Percentiles rank a stretch among this genome's conserved stretches.
Conservation (phyloP, 2,329 filamentous ascomycete genomes). For the Tolypocladium amazonense region DNA sequence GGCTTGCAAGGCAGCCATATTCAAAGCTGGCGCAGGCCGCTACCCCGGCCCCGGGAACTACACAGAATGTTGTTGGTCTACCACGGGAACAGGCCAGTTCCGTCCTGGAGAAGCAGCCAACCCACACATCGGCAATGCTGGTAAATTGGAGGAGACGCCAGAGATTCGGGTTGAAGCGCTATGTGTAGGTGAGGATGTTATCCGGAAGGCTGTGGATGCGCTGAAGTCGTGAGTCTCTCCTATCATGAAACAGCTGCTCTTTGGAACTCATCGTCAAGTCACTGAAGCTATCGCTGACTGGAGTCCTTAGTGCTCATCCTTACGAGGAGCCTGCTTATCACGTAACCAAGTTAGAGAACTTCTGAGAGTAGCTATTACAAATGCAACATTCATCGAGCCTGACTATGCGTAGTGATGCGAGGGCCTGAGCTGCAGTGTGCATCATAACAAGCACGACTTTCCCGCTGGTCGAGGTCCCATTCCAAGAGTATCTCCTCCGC, state of each 20-base stretch:
- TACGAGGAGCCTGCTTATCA: neutral
- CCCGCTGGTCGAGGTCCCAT: too few species aligned
- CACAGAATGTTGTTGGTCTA: constrained; percentile 42
- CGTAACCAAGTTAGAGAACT: neutral
- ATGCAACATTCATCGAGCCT: neutral
- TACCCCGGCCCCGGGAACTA: constrained; percentile 41
- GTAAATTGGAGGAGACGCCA: constrained; percentile 45
- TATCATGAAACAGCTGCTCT: neutral
- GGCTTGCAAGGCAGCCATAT: constrained; percentile 44
- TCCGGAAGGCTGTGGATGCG: neutral
- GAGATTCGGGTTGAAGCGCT: constrained; percentile 55
- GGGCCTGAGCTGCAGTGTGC: too few species aligned
- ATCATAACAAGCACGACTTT: too few species aligned
- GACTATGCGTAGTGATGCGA: too few species aligned
- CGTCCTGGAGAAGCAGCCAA: constrained; percentile 50
- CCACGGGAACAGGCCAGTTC: constrained; percentile 53
- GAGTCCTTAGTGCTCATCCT: neutral
- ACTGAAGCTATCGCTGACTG: neutral
- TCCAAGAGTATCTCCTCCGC: too few species aligned
- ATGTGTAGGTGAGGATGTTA: constrained; percentile 32
- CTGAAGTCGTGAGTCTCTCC: neutral
- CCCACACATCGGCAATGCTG: constrained; percentile 49
- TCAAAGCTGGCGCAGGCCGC: constrained; percentile 45
- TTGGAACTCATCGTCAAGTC: neutral
- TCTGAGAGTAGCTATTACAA: neutral